These are phyloP conservation scores for Fraxinus velutina DNA, from an alignment of 305 asterid genomes.

Conservation along the genomic window DNA sequence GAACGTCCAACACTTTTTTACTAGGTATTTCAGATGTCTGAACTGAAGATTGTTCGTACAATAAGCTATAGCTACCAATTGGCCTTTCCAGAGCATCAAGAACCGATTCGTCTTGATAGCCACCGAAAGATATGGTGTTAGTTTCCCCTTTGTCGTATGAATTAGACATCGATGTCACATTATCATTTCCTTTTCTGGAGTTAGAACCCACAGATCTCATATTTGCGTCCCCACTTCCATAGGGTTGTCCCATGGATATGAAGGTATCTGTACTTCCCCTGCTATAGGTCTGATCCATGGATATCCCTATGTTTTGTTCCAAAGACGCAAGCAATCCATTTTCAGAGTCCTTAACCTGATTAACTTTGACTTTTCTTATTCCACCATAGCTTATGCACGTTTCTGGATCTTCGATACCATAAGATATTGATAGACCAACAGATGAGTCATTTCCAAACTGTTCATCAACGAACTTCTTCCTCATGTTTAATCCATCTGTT, in stretches of 20 bases:
- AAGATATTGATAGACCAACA: conserved; percentile 72
- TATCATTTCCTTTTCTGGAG: conserved; percentile 42
- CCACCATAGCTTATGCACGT: conserved; percentile 52
- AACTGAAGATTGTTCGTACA: conserved; percentile 59
- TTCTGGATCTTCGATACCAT: conserved; percentile 58
- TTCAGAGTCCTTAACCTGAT: conserved; percentile 68
- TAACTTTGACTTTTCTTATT: conserved; percentile 58
- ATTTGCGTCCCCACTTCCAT: conserved; percentile 49
- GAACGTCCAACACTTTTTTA: conserved; percentile 41
- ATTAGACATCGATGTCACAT: conserved; percentile 36
- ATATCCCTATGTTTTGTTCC: conserved; percentile 41
- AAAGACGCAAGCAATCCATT: conserved; percentile 38
- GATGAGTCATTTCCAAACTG: conserved; percentile 53
- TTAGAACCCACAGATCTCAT: conserved; percentile 38
- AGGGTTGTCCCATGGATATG: conserved; percentile 50
- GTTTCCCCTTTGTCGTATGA: conserved; percentile 52
- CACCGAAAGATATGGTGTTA: conserved; percentile 51
- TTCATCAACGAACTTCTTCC: conserved; percentile 33
- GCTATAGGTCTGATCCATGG: conserved; percentile 53
- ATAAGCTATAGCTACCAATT: conserved; percentile 50
- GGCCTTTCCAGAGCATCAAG: conserved; percentile 60
- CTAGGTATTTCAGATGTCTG: conserved; percentile 44
- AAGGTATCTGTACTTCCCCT: conserved; percentile 48
- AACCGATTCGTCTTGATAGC: conserved; percentile 65
- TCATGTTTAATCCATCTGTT: conserved; percentile 35